Percentiles rank a stretch among this genome's conserved stretches.
phyloP scores from a whole-genome alignment of 108 stramenopile species.

The Skeletonema marinoi region DNA sequence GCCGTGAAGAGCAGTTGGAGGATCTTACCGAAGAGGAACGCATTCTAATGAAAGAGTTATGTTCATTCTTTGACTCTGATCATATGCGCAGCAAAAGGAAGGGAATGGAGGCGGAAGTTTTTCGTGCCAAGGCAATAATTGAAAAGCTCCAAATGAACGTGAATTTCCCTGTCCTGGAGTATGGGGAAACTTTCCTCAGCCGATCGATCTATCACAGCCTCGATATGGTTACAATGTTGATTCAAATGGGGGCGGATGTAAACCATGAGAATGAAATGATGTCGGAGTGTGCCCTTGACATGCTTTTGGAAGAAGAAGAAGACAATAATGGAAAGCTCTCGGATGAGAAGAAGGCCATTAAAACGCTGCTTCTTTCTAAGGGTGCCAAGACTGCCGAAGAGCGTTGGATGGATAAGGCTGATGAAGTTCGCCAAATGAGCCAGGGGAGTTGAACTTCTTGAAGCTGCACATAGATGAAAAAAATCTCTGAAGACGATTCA shows the following conservation, averaged over 20 bases:
- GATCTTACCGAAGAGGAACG: neutral
- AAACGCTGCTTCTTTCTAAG: neutral
- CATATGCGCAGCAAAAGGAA: neutral
- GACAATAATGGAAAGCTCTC: neutral
- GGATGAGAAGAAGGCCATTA: neutral
- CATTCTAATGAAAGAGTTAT: neutral
- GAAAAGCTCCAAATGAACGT: neutral
- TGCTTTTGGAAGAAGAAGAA: neutral
- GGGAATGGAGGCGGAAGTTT: neutral
- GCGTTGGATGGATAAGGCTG: neutral
- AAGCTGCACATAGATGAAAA: too few relatives aligned
- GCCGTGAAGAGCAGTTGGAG: neutral
- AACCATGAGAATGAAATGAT: neutral
- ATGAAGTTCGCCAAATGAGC: neutral
- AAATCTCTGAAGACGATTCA: too few relatives aligned
- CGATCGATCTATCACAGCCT: neutral
- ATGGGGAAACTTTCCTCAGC: neutral
- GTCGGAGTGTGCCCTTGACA: neutral
- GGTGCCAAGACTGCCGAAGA: neutral
- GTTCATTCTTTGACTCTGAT: neutral
- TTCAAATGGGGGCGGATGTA: neutral
- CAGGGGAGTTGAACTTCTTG: neutral
- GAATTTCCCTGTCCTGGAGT: neutral
- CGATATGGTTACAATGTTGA: neutral
- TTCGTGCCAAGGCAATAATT: neutral